Evolutionary conservation across 2,329 filamentous ascomycete genomes (phyloP).

Genomic region (Diatrype stigma): DNA sequence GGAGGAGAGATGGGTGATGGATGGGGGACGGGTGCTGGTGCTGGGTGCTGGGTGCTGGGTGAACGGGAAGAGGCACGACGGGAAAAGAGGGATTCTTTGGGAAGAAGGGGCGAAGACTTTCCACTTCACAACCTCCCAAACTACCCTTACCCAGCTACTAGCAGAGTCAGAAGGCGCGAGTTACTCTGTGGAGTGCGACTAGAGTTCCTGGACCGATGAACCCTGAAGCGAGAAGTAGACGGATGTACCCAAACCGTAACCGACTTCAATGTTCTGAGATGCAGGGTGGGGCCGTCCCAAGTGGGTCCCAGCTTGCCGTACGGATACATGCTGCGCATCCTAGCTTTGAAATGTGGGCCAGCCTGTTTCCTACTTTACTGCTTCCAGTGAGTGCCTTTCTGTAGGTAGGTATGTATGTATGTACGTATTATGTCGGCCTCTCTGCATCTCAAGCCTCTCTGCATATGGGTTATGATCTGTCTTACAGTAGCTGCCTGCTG

Average conservation of each 20-base stretch:
- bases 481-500: too few relatives aligned
- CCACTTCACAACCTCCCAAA: conserved; percentile 4
- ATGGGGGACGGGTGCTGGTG: too few relatives aligned
- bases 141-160: conserved; percentile 8
- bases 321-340: background rate
- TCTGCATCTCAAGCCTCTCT: too few relatives aligned
- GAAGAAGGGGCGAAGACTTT: conserved; percentile 8
- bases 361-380: background rate
- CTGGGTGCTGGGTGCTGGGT: conserved; percentile 2
- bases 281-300: background rate
- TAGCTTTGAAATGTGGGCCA: background rate
- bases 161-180: conserved; percentile 1
- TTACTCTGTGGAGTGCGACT: background rate
- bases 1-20: background rate
- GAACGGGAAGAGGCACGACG: conserved; percentile 2
- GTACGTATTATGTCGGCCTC: too few relatives aligned
- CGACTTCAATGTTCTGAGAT: background rate
- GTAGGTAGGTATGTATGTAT: background rate
- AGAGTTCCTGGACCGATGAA: background rate
- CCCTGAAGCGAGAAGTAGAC: background rate
- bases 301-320: background rate
- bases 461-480: too few relatives aligned
- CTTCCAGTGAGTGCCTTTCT: too few relatives aligned
- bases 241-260: background rate
- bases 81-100: conserved; percentile 6